phyloP scores from a whole-genome alignment of 2,329 filamentous ascomycete species.

The Arthroderma sp. region DNA sequence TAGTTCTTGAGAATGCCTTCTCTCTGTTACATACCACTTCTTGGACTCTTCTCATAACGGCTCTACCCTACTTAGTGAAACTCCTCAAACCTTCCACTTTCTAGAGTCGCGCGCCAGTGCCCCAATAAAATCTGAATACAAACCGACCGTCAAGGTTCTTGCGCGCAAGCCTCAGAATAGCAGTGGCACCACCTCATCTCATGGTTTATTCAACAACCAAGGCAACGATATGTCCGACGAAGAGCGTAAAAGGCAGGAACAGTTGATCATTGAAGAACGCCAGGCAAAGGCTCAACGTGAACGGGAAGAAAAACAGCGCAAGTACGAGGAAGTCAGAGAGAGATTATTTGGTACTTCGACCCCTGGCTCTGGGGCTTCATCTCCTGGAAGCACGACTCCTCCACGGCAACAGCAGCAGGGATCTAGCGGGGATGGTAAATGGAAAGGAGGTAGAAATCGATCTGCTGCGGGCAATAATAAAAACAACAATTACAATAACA shows the following conservation, averaged over 20 bases:
- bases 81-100: conserved; percentile 61
- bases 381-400: conserved; percentile 49
- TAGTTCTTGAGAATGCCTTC: neutral
- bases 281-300: conserved; percentile 65
- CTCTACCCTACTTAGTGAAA: conserved; percentile 42
- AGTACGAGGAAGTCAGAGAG: conserved; percentile 78
- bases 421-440: conserved; percentile 28
- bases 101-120: conserved; percentile 50
- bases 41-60: neutral
- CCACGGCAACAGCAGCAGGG: conserved; percentile 30
- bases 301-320: conserved; percentile 75
- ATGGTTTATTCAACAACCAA: conserved; percentile 22
- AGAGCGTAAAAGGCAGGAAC: conserved; percentile 28
- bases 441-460: conserved; percentile 30
- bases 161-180: conserved; percentile 58
- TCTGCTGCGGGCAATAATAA: conserved; percentile 15
- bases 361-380: conserved; percentile 35
- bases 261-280: conserved; percentile 61
- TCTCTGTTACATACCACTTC: neutral
- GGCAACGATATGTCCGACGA: conserved; percentile 5
- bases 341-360: conserved; percentile 61
- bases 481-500: conserved; percentile 22
- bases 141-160: conserved; percentile 69
- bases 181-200: conserved; percentile 32
- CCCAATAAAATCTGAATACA: conserved; percentile 59